Percentiles rank a stretch among this genome's conserved stretches.
These are phyloP conservation scores for Irpex sp. DNA, from an alignment of 1,284 basidiomycete genomes.

Conservation along the genomic window DNA sequence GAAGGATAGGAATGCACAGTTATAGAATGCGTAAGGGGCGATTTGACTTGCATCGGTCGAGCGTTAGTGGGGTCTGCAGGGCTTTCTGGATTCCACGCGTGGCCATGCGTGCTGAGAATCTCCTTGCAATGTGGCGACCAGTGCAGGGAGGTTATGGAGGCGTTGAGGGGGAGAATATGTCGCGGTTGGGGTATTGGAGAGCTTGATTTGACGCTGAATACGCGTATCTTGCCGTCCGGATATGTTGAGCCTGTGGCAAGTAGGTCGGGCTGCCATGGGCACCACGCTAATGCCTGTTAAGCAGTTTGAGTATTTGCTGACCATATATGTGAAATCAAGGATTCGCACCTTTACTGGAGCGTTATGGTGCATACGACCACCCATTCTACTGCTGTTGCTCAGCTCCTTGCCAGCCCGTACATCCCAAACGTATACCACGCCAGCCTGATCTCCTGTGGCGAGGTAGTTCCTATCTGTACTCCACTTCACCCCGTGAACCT, in stretches of 20 bases:
- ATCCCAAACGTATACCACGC: constrained; percentile 45
- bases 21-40: constrained; percentile 45
- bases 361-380: constrained; percentile 41
- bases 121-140: constrained; percentile 88
- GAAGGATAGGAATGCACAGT: constrained; percentile 45
- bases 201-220: constrained; percentile 42
- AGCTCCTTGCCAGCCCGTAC: constrained; percentile 33
- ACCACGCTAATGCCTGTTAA: constrained; percentile 67
- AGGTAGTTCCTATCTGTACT: constrained; percentile 39
- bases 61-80: constrained; percentile 13
- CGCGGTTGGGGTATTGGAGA: constrained; percentile 46
- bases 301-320: neutral
- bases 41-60: constrained; percentile 18
- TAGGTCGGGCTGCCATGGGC: constrained; percentile 68
- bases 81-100: constrained; percentile 27
- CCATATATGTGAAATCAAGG: neutral
- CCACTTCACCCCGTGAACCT: constrained; percentile 44
- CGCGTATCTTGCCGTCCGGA: constrained; percentile 62
- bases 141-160: constrained; percentile 64
- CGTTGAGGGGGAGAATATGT: constrained; percentile 46
- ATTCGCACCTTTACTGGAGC: constrained; percentile 51
- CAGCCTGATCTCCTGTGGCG: constrained; percentile 39
- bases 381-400: constrained; percentile 28
- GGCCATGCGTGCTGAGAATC: constrained; percentile 72
- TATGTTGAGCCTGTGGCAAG: constrained; percentile 69